Evolutionary conservation across 371 early-diverging fungal species (phyloP), one percentile per base, ranked within the genome.

Genomic region (Dichotomocladium elegans): DNA sequence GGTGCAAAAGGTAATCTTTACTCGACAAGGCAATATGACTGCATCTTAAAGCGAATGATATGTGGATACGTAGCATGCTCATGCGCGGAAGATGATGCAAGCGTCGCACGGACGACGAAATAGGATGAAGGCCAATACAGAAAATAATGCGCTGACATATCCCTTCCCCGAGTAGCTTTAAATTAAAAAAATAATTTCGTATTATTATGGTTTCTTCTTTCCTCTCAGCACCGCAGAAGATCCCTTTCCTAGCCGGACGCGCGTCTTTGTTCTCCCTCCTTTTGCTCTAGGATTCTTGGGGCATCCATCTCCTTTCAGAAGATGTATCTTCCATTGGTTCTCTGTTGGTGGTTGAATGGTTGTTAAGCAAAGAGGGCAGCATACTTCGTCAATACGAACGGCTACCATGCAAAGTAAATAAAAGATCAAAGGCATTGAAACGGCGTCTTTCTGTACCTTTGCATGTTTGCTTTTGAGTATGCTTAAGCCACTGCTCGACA

Each of bases 341-440:
- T 90, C 91, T 3, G 77, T 79, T 3, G 73, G 72, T 14, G 82
- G 77, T 21, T 63, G 63, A 22, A 89, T 70, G 33, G 75, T 68
- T 1, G 46, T 30, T 8, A 79, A 77, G 58, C 90, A 90, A 2
- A 87, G 59, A 11, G 90, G 88, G 58, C 90, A 91, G 31, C 80
- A 68, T 17, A 75, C 73, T 37, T 65, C 57, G 30, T 61, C 42
- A 35, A 55, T 31, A n/a, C 44, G 45, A 15, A 45, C 46, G 1
- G 48, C 61, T 37, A 47, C 44, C 54, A 45, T 35, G 4, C 24
- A 41, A 11, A 27, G 47, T 46, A 26, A 25, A 61, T 65, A n/a
- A n/a, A n/a, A n/a, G n/a, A n/a, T n/a, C n/a, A n/a, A n/a, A n/a
- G n/a, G n/a, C n/a, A n/a, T n/a, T n/a, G n/a, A n/a, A n/a, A n/a